These are phyloP conservation scores for Blepharisma stoltei DNA, from an alignment of 73 alveolate genomes.

Conservation along the genomic window DNA sequence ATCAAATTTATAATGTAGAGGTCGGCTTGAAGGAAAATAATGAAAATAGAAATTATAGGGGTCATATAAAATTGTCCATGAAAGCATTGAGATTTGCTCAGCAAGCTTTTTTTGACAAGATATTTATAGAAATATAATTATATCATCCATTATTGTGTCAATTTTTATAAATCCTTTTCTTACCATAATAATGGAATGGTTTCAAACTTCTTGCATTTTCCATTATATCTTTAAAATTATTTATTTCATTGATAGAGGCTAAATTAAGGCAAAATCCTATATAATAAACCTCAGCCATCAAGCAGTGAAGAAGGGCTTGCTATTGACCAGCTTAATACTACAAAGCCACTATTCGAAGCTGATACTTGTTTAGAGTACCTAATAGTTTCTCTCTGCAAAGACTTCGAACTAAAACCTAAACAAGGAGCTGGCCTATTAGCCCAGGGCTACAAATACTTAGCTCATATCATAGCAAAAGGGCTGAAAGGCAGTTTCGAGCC, in stretches of 20 bases:
- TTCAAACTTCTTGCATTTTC: slow-evolving; percentile 1
- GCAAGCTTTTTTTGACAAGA: background rate
- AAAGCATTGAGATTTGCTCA: too few relatives aligned
- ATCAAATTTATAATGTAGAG: slow-evolving; percentile 36
- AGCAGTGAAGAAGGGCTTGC: slow-evolving; percentile 32
- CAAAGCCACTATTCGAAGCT: slow-evolving; percentile 38
- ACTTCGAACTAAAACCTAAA: slow-evolving; percentile 81
- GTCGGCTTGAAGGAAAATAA: slow-evolving; percentile 28
- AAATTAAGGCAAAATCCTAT: slow-evolving; percentile 6
- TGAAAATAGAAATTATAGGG: slow-evolving; percentile 9
- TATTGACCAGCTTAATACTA: slow-evolving; percentile 40
- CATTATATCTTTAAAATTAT: background rate
- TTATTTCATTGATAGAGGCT: slow-evolving; percentile 24
- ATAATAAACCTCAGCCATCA: background rate
- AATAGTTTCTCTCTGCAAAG: slow-evolving; percentile 75
- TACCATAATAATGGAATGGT: slow-evolving; percentile 9
- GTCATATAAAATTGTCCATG: too few relatives aligned
- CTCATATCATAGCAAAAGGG: slow-evolving; percentile 94
- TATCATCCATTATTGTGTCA: too few relatives aligned
- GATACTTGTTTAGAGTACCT: slow-evolving; percentile 79
- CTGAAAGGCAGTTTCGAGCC: slow-evolving; percentile 89
- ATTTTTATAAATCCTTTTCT: too few relatives aligned
- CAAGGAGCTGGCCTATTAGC: slow-evolving; percentile 95
- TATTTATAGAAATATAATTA: too few relatives aligned
- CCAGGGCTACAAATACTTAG: slow-evolving; percentile 90